Evolutionary conservation across 2,329 filamentous ascomycete genomes (phyloP), one percentile per base, ranked within the genome.

Genomic region (Exophiala sp.): DNA sequence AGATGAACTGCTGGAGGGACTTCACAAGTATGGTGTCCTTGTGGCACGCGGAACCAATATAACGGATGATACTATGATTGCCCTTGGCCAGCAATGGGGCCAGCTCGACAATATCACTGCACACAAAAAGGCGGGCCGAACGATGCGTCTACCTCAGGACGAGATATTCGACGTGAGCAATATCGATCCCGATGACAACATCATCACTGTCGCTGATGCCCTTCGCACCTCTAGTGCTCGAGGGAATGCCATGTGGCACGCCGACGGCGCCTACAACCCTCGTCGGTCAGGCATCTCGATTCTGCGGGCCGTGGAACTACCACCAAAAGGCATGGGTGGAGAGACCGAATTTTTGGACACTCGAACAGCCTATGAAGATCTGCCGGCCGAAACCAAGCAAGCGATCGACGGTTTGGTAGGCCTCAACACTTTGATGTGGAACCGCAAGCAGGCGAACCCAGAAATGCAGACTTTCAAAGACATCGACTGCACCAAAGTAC

Each of bases 81-180:
- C 45, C 12, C 45, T 47, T 35, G 45, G 45, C 3, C 45, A 34
- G 16, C 45, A 34, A n/a, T 47, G 34, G 9, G 45, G 45, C 14
- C 32, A 47, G 11, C 34, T 47, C 3, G 45, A 47, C 33, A 39
- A 24, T 34, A 40, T 51, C 33, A 44, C 16, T 6, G 32, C 48
- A 6, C 33, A 51, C 34, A 32, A 21, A 4, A 14, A 16, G 11
- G 48, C 48, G 2, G 48, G 48, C 3, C 18, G 48, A 12, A 21
- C 18, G 7, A 44, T 38, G 29, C 16, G 48, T 10, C 20, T 51
- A 6, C 32, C 32, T 3, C 32, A 52, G 35, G 42, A 47, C 29
- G 50, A 52, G 36, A 41, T 52, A 8, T 52, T 52, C 43, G 50
- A 52, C 14, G 49, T 44, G 5, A 41, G 33, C 8, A 51, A 45